phyloP scores from a whole-genome alignment of 306 rosid species.

The Fragaria iinumae region DNA sequence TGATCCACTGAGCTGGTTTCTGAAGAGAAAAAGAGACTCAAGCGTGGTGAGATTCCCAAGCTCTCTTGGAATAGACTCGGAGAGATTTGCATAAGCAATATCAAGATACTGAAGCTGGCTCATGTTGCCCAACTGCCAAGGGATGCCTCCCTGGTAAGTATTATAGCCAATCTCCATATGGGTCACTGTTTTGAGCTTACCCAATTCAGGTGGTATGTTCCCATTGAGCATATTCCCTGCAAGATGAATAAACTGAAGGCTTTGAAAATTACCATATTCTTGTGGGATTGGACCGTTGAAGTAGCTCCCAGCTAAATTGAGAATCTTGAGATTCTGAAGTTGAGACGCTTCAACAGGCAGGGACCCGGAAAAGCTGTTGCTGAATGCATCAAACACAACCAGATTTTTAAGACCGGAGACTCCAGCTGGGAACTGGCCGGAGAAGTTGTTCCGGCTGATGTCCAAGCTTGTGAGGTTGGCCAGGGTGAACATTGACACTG shows the following conservation, averaged over 20 bases:
- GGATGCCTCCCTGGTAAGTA: conserved; percentile 56
- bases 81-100: conserved; percentile 79
- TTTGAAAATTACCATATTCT: conserved; percentile 71
- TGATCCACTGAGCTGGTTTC: conserved; percentile 63
- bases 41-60: conserved; percentile 71
- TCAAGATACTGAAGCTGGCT: conserved; percentile 78
- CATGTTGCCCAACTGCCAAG: conserved; percentile 76
- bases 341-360: conserved; percentile 63
- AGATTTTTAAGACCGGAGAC: conserved; percentile 47
- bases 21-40: conserved; percentile 75
- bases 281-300: conserved; percentile 83
- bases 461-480: conserved; percentile 59
- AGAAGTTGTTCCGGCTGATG: conserved; percentile 82
- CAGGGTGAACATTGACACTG: conserved; percentile 63
- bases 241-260: conserved; percentile 78
- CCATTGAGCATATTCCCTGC: conserved; percentile 84
- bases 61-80: conserved; percentile 65
- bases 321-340: conserved; percentile 53
- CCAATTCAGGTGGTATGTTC: conserved; percentile 66
- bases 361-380: conserved; percentile 83
- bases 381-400: conserved; percentile 70
- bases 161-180: conserved; percentile 96
- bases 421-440: conserved; percentile 73
- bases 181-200: conserved; percentile 77
- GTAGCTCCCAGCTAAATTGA: conserved; percentile 87